Base-by-base conservation (phyloP, 108 stramenopile genomes). In the Pseudonitzschia pungens region DNA sequence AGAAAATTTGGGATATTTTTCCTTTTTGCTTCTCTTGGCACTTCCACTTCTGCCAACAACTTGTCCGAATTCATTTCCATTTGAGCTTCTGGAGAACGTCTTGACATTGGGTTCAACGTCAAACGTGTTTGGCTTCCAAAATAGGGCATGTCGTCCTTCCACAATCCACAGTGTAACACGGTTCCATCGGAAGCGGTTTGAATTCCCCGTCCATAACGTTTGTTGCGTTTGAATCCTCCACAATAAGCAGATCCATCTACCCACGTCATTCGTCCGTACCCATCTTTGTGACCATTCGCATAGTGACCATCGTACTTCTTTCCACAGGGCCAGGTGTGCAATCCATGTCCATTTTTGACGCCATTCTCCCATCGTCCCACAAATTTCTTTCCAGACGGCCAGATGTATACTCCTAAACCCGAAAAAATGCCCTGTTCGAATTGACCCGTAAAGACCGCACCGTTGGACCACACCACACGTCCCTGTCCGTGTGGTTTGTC, bases 231-330 rank as follows among this genome's bases (percentile, higher is more conserved):
- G 71, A 81, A 87, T 7, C 70, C 81, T 3, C 86, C 86, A 57
- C 56, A 66, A 62, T 87, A 87, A 9, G 69, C 41, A 0, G 56
- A 57, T 8, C 86, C 83, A 55, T 87, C 83, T 1, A 68, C 56
- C 71, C 74, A 82, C 41, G 72, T 74, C 70, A 80, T 70, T 0
- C 75, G 62, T 4, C 86, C 86, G 65, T 77, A 84, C n/a, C 86
- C 86, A 20, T 81, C 55, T 50, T 77, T 81, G 0, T 54, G 41
- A 31, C 86, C 86, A n/a, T 79, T 48, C 27, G 67, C 55, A 73
- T 81, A 87, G 41, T 62, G 58, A 16, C 85, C 85, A 36, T 77
- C 69, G 53, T 86, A 86, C 9, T 65, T 67, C 50, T 75, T 72
- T 42, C 79, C 81, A 28, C 52, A 62, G 5, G 77, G 78, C 76